Evolutionary conservation across 2,329 filamentous ascomycete genomes (phyloP).

Genomic region (Rutstroemia sp.): DNA sequence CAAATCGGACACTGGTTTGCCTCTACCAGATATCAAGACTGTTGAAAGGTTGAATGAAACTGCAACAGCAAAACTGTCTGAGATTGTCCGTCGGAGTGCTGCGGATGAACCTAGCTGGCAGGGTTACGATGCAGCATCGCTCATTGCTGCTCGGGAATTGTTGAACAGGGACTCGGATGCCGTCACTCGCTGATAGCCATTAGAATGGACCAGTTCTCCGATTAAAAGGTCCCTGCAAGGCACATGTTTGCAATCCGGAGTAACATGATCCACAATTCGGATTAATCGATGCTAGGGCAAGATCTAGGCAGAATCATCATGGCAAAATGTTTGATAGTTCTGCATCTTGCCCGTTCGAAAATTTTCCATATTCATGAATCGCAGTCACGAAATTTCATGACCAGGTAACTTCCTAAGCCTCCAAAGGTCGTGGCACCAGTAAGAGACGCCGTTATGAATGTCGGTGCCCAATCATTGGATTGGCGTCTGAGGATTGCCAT

Average conservation of each 20-base stretch:
- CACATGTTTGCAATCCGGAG: conserved; percentile 14
- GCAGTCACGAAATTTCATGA: conserved; percentile 5
- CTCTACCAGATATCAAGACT: conserved; percentile 48
- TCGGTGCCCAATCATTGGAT: conserved; percentile 12
- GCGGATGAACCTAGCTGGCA: conserved; percentile 59
- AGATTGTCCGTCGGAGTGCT: conserved; percentile 62
- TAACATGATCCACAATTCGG: conserved; percentile 11
- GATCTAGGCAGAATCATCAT: background rate
- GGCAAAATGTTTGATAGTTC: conserved; percentile 3
- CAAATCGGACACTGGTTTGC: conserved; percentile 38
- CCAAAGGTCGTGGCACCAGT: conserved; percentile 17
- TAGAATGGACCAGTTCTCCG: conserved; percentile 6
- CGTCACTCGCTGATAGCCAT: conserved; percentile 23
- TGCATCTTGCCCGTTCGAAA: background rate
- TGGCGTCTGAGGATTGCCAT: conserved; percentile 11
- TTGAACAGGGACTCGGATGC: conserved; percentile 23
- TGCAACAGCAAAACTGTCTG: conserved; percentile 66
- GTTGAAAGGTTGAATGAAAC: conserved; percentile 62
- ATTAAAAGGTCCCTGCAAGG: conserved; percentile 13
- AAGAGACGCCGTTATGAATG: conserved; percentile 7
- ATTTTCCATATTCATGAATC: conserved; percentile 1
- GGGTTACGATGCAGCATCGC: conserved; percentile 64
- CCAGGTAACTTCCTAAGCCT: conserved; percentile 1
- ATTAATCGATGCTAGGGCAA: background rate
- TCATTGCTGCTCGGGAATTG: conserved; percentile 60